Evolutionary conservation across 345 rosid genomes (phyloP), one percentile per base, ranked within the genome.

Genomic region (Geranium brycei): DNA sequence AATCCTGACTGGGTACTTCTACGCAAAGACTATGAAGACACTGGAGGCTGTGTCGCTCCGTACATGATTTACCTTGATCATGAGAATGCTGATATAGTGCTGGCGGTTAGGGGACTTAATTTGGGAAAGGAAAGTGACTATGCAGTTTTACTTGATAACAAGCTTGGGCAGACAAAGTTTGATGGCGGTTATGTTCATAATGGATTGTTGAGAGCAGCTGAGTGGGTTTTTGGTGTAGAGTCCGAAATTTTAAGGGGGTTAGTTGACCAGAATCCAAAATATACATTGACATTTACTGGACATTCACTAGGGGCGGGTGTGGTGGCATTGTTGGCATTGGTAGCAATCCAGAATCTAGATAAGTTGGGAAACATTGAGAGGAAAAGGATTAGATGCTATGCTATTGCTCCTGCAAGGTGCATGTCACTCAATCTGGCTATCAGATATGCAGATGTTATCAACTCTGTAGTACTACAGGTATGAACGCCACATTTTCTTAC

Each of bases 281-380:
- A 92, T 71, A 80, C 78, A 2, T 77, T 92, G 82, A 87, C 95
- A 5, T 87, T 92, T 79, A 85, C 80, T 10, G 97, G 98, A 38
- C 98, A 92, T 77, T 92, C 97, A 12, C 69, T 92, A 47, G 98
- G 97, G 65, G 95, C 96, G 0, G 95, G 96, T 58, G 77, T 93
- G 66, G 95, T 77, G 47, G 76, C 97, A 1, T 64, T 87, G 81
- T 70, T 93, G 77, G 82, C 74, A 38, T 75, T 89, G 62, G 72
- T 83, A 60, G 85, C 79, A 0, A 69, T 83, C 73, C 86, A 86
- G 74, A 86, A 86, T 69, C 79, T 71, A 58, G 73, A 60, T 65
- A 84, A 77, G 70, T 69, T 92, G 66, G 95, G 90, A 64, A 81
- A 81, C 65, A 75, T 86, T 4, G 95, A 86, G 63, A 81, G 99